phyloP scores from a whole-genome alignment of 805 yeast genomes.

The Saccharomycopsis oosterbeekiorum region DNA sequence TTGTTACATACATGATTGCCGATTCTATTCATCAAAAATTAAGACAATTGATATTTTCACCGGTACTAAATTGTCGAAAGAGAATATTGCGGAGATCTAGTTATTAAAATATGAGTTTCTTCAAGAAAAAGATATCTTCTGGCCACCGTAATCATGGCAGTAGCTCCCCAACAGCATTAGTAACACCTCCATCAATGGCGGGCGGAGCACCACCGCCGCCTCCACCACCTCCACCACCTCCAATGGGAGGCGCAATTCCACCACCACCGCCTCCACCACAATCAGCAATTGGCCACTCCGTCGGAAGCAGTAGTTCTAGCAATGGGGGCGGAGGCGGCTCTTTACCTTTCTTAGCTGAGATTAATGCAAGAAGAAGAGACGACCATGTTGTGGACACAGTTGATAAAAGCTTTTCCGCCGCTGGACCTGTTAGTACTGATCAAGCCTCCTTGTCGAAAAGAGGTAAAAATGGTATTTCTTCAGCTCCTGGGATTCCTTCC shows the following conservation, averaged over 20 bases:
- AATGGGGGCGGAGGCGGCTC: constrained; percentile 25
- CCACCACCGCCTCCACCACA: constrained; percentile 20
- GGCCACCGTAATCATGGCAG: neutral
- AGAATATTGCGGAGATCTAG: neutral
- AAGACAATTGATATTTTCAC: no score
- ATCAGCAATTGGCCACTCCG: constrained; percentile 19
- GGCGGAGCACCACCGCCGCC: constrained; percentile 12
- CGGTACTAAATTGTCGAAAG: no score
- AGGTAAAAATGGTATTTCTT: constrained; percentile 23
- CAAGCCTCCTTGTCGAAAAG: constrained; percentile 17
- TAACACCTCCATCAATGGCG: constrained; percentile 19
- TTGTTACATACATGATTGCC: no score
- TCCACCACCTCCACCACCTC: constrained; percentile 20
- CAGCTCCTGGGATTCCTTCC: constrained; percentile 21
- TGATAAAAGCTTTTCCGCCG: constrained; percentile 22
- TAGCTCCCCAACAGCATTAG: constrained; percentile 20
- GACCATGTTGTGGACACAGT: constrained; percentile 37
- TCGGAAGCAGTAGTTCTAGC: constrained; percentile 9
- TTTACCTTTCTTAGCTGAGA: constrained; percentile 49
- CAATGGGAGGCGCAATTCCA: constrained; percentile 20
- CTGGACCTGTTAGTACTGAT: constrained; percentile 17
- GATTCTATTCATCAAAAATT: no score
- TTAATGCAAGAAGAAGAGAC: constrained; percentile 46
- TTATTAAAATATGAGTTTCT: constrained; percentile 5
- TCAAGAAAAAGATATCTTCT: constrained; percentile 3